A percentile compares a stretch with the other conserved stretches of the same genome.
Evolutionary conservation across 768 basidiomycete genomes (phyloP).

Genomic region (Heimioporus sp.): DNA sequence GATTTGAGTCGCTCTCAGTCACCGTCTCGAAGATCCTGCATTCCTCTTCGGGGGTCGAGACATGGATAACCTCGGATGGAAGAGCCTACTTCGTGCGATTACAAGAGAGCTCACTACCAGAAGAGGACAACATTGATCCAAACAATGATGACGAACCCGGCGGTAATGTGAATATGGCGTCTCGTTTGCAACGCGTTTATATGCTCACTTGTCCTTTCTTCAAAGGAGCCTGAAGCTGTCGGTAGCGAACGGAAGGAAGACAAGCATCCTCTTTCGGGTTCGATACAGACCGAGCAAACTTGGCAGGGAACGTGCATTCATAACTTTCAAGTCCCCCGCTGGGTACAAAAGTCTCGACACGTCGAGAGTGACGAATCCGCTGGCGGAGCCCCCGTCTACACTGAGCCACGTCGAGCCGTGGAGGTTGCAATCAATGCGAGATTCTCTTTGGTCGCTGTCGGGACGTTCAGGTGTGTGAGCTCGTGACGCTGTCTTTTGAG

Average conservation of each 20-base stretch:
- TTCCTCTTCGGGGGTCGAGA: conserved; percentile 62
- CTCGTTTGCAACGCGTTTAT: neutral
- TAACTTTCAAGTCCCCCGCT: conserved; percentile 67
- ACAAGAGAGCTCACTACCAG: conserved; percentile 35
- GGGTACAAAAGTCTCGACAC: conserved; percentile 74
- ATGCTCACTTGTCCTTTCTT: conserved; percentile 1
- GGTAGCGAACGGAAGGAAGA: conserved; percentile 7
- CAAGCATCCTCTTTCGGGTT: neutral
- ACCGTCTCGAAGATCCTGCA: conserved; percentile 62
- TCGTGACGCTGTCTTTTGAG: neutral
- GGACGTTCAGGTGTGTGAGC: conserved; percentile 57
- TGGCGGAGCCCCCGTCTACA: conserved; percentile 40
- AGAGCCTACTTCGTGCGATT: conserved; percentile 77
- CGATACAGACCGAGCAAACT: conserved; percentile 13
- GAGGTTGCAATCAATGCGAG: conserved; percentile 68
- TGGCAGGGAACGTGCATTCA: conserved; percentile 86
- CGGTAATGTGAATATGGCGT: conserved; percentile 38
- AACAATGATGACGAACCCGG: conserved; percentile 48
- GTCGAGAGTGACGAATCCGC: conserved; percentile 46
- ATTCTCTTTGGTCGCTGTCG: conserved; percentile 82
- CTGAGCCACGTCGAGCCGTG: conserved; percentile 66
- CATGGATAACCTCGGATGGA: conserved; percentile 86
- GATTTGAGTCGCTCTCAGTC: conserved; percentile 39
- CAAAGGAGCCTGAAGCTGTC: conserved; percentile 9
- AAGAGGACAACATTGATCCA: neutral